phyloP scores from a whole-genome alignment of 306 rosid genomes.

The Casuarina equisetifolia region DNA sequence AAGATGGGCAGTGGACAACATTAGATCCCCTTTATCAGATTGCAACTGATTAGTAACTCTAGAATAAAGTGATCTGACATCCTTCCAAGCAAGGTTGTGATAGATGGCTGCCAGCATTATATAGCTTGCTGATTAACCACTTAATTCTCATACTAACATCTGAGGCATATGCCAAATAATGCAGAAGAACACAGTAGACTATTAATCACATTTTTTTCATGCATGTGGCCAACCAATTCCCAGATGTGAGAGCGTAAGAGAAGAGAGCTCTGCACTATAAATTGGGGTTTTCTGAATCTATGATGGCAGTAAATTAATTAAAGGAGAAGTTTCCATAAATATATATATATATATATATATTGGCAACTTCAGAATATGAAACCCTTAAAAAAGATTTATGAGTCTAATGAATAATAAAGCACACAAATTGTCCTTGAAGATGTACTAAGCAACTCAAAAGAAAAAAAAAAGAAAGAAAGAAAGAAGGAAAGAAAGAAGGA shows the following conservation, averaged over 20 bases:
- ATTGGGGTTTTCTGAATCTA: slow-evolving; percentile 1
- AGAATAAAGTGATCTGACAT: not conserved
- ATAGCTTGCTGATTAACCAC: not conserved
- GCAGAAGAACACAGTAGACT: not conserved
- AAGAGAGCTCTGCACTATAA: not conserved
- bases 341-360: not conserved
- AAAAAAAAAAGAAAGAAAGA: slow-evolving; percentile 28
- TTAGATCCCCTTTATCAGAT: not conserved
- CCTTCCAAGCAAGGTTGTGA: not conserved
- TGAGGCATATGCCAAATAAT: not conserved
- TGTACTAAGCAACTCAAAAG: not conserved
- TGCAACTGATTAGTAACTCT: not conserved
- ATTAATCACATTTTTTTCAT: not conserved
- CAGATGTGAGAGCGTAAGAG: not conserved
- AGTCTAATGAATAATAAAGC: slow-evolving; percentile 10
- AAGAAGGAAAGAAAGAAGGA: slow-evolving; percentile 27
- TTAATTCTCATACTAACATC: not conserved
- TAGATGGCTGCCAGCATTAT: not conserved
- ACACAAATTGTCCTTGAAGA: slow-evolving; percentile 24
- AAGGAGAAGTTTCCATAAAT: slow-evolving; percentile 6
- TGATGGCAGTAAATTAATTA: slow-evolving; percentile 6
- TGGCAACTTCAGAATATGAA: not conserved
- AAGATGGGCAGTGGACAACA: not conserved
- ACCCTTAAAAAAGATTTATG: not conserved
- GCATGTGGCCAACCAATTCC: not conserved